phyloP scores from a whole-genome alignment of 2,329 filamentous ascomycete genomes.

The Aspergillus sclerotialis region DNA sequence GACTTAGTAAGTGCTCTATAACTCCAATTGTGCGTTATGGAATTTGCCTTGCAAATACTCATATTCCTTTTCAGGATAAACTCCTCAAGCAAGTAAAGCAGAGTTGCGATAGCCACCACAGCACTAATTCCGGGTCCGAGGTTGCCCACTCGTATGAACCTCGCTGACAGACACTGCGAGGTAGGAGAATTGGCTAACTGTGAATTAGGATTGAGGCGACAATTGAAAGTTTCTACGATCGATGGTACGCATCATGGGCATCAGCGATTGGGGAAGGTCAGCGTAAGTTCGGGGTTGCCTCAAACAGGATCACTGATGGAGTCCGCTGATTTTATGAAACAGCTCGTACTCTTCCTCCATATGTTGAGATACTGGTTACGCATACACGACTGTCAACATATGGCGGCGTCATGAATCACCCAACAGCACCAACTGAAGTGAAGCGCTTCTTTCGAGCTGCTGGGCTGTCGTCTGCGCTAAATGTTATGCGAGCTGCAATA shows the following conservation, averaged over 20 bases:
- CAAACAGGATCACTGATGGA: background rate
- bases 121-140: conserved; percentile 23
- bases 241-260: conserved; percentile 60
- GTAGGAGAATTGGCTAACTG: conserved; percentile 5
- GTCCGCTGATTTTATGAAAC: conserved; percentile 37
- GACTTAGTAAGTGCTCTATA: conserved; percentile 53
- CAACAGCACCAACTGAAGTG: conserved; percentile 62
- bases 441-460: conserved; percentile 67
- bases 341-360: conserved; percentile 52
- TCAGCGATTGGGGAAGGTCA: conserved; percentile 49
- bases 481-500: conserved; percentile 66
- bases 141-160: conserved; percentile 25
- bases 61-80: conserved; percentile 17
- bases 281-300: conserved; percentile 28
- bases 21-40: too few species aligned
- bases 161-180: background rate
- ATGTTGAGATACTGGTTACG: conserved; percentile 67
- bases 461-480: conserved; percentile 64
- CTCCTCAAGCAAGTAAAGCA: conserved; percentile 25
- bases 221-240: conserved; percentile 60
- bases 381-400: conserved; percentile 70
- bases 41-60: background rate
- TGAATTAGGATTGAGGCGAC: conserved; percentile 45
- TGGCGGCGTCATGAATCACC: conserved; percentile 66
- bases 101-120: conserved; percentile 31